Base-by-base conservation (phyloP, 169 alveolate genomes). In the Eimeria sp. region DNA sequence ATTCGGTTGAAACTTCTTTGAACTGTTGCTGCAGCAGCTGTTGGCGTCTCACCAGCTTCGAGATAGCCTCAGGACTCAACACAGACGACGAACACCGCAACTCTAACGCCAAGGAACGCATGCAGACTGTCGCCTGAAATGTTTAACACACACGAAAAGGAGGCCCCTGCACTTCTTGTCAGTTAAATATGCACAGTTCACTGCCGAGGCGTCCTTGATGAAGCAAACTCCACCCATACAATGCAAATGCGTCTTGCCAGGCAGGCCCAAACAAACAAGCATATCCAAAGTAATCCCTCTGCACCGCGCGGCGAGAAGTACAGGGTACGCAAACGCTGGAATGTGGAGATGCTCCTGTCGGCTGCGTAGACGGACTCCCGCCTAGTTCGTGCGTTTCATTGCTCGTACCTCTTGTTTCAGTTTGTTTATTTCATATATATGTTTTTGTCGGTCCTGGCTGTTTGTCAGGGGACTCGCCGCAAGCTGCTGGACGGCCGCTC, bases 71-170 rank as follows among this genome's bases (percentile, higher is more conserved):
- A 52, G 85, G 76, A 58, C 64, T 60, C 74, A 91, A 58, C 60
- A 87, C 30, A 14, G 96, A 60, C 18, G 96, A 85, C 13, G 89
- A 62, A 33, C 96, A 80, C 30, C 96, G 90, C 68, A 91, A 83
- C 66, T 91, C 96, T 43, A 91, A 37, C 74, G 91, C 74, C 56
- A 85, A 40, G 18, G 85, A 62, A 60, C 96, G 62, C 72, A 58
- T 82, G 96, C 96, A 58, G 66, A 78, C 77, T 14, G 56, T 30
- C 43, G 78, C 89, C 91, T 91, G 74, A 30, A 68, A 0, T 25
- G 33, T 6, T 68, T 68, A 68, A 68, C 30, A 20, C 46, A 30
- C 16, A 68, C 49, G 46, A 13, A 68, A 9, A 27, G 6, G 4
- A 20, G 16, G 3, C 6, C n/a, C 77, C n/a, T 2, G n/a, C 77